Evolutionary conservation across 2,329 filamentous ascomycete species (phyloP).

Genomic region (Eutypa lata): DNA sequence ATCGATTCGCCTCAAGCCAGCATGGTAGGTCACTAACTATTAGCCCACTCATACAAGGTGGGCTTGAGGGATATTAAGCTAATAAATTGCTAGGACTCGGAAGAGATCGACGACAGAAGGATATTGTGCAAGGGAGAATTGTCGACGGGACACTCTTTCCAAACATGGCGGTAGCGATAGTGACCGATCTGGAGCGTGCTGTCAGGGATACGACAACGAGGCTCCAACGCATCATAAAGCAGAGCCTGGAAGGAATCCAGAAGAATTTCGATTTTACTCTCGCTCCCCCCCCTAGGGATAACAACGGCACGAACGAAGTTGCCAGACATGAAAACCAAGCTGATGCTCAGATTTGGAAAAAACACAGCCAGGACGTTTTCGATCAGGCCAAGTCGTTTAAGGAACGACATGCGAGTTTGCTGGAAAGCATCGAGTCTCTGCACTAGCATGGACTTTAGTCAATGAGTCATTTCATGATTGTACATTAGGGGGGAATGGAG

Average conservation of each 20-base stretch:
- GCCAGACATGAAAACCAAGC: too few relatives aligned
- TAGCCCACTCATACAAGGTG: too few relatives aligned
- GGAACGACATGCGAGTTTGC: not conserved
- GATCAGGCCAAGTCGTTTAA: not conserved
- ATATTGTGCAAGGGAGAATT: conserved; percentile 1
- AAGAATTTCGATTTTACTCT: not conserved
- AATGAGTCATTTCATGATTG: too few relatives aligned
- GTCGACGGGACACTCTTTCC: not conserved
- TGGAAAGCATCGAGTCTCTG: not conserved
- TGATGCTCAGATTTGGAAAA: too few relatives aligned
- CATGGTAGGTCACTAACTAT: not conserved
- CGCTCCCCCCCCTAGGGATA: not conserved
- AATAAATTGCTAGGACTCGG: not conserved
- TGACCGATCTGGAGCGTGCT: not conserved
- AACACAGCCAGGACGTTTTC: too few relatives aligned
- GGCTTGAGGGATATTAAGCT: not conserved
- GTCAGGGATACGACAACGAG: not conserved
- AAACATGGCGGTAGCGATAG: not conserved
- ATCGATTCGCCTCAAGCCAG: not conserved
- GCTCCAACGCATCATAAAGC: not conserved
- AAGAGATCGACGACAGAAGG: not conserved
- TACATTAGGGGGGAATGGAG: too few relatives aligned
- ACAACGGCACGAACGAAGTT: not conserved
- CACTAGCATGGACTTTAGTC: too few relatives aligned
- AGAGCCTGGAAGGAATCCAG: not conserved